These are phyloP conservation scores for Melampsora americana DNA, from an alignment of 1,284 basidiomycete genomes.

Conservation along the genomic window DNA sequence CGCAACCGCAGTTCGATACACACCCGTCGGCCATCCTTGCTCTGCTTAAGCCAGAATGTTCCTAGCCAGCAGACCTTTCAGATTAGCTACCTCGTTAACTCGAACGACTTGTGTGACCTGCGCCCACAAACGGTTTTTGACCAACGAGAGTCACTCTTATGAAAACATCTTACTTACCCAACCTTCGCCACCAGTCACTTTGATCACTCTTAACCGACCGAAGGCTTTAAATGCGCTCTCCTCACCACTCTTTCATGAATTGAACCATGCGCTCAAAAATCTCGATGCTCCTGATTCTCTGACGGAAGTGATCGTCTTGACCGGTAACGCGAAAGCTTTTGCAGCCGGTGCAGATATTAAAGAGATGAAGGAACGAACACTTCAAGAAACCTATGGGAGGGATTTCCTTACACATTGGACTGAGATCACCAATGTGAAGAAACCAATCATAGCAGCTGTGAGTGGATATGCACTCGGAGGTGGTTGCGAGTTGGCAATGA, in stretches of 20 bases:
- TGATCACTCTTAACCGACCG: constrained; percentile 91
- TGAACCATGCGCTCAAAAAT: constrained; percentile 73
- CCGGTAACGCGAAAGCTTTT: constrained; percentile 88
- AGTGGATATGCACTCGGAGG: constrained; percentile 94
- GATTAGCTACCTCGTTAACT: too few relatives aligned
- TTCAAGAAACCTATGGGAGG: constrained; percentile 78
- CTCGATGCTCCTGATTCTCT: constrained; percentile 69
- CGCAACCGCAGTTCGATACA: too few relatives aligned
- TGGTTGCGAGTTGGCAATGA: constrained; percentile 91
- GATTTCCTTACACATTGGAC: constrained; percentile 89
- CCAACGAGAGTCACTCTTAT: constrained; percentile 1
- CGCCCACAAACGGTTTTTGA: too few relatives aligned
- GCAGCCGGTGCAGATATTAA: constrained; percentile 68
- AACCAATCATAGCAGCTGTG: constrained; percentile 93
- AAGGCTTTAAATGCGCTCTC: constrained; percentile 76
- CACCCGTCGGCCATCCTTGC: too few relatives aligned
- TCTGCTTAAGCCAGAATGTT: too few relatives aligned
- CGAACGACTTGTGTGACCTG: too few relatives aligned
- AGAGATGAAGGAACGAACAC: constrained; percentile 70
- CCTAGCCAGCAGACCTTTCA: too few relatives aligned
- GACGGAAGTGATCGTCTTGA: constrained; percentile 82
- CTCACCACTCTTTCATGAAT: constrained; percentile 60
- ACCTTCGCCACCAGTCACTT: constrained; percentile 64
- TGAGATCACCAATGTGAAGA: constrained; percentile 69
- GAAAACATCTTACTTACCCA: constrained; percentile 24